Evolutionary conservation across 257 asterid genomes (phyloP).

Genomic region (Voacanga thouarsii): DNA sequence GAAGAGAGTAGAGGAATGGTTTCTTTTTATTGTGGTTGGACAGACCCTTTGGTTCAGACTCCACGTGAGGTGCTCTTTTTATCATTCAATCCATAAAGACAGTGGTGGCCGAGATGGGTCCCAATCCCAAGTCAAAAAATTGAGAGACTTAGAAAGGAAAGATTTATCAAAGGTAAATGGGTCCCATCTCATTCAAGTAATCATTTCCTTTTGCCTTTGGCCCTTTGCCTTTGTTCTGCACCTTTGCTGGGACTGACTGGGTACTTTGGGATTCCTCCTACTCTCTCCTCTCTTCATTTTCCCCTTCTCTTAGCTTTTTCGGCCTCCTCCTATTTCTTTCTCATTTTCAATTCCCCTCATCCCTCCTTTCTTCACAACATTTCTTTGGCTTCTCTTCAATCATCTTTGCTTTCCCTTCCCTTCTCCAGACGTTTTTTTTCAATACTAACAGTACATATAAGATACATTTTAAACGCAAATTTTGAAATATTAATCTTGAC

Average conservation of each 20-base stretch:
- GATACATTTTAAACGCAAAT: too few relatives aligned
- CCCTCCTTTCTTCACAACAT: neutral
- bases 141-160: slow-evolving; percentile 36
- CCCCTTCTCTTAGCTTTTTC: slow-evolving; percentile 11
- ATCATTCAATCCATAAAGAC: slow-evolving; percentile 96
- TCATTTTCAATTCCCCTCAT: neutral
- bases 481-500: too few relatives aligned
- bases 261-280: slow-evolving; percentile 17
- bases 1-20: neutral
- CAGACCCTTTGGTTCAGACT: slow-evolving; percentile 89
- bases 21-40: slow-evolving; percentile 59
- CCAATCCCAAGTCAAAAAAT: slow-evolving; percentile 63
- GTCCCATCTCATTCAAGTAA: slow-evolving; percentile 49
- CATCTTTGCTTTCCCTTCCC: neutral
- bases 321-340: neutral
- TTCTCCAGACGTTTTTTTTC: too few relatives aligned
- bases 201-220: slow-evolving; percentile 60
- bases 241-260: slow-evolving; percentile 20
- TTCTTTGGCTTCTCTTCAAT: neutral
- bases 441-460: too few relatives aligned
- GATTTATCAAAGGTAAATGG: slow-evolving; percentile 36
- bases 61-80: slow-evolving; percentile 99
- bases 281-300: neutral
- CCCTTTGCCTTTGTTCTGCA: slow-evolving; percentile 35
- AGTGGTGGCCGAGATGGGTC: slow-evolving; percentile 74